Evolutionary conservation across 257 asterid species (phyloP).

Genomic region (Nicotiana knightiana): DNA sequence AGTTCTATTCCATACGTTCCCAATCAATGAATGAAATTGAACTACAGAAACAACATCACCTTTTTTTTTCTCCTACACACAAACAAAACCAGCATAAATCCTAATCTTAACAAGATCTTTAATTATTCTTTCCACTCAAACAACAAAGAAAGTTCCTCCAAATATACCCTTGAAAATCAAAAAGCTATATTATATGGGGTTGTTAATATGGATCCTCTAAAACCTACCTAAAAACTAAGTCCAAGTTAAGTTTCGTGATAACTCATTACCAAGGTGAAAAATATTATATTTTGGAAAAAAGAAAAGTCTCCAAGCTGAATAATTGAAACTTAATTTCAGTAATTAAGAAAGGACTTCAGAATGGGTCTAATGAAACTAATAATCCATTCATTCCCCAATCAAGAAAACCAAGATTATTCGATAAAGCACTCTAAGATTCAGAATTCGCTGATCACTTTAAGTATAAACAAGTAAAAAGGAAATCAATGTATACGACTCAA

Average conservation of each 20-base stretch:
- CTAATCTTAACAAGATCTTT: too few species aligned
- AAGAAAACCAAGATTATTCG: neutral
- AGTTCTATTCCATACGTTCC: neutral
- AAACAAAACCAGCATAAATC: neutral
- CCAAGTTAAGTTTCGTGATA: neutral
- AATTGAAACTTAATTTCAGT: neutral
- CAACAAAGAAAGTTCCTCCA: too few species aligned
- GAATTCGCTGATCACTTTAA: neutral
- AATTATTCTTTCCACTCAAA: too few species aligned
- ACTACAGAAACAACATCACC: neutral
- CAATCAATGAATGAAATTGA: neutral
- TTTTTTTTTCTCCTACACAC: neutral
- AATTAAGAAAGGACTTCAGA: neutral
- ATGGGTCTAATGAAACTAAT: neutral
- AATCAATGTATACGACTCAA: too few species aligned
- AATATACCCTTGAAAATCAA: too few species aligned
- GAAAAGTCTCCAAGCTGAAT: neutral
- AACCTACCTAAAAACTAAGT: neutral
- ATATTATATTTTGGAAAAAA: neutral
- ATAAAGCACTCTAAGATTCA: neutral
- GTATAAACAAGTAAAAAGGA: neutral
- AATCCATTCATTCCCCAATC: neutral
- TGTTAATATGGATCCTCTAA: too few species aligned
- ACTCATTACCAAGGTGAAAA: neutral
- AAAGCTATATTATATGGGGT: too few species aligned